Base-by-base conservation (phyloP, 192 early-diverging fungal genomes). In the Podila clonocystis region DNA sequence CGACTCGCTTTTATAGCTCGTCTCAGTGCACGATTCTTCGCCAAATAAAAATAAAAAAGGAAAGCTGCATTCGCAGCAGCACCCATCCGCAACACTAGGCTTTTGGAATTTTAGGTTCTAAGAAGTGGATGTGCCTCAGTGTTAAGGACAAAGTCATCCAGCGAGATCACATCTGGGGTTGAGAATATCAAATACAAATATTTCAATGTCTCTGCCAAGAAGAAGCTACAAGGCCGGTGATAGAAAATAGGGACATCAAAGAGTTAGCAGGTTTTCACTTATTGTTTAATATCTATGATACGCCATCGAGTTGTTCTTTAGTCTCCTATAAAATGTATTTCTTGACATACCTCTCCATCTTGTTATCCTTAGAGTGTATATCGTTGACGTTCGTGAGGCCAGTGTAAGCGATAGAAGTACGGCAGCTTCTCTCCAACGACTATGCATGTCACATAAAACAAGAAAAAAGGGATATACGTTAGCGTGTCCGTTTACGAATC, bases 201-300 rank as follows among this genome's bases (percentile, higher is more conserved):
- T 82, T 99, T 99, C 67, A 99, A 89, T 0, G 96, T 97, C 79
- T 99, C 97, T 2, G 96, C 96, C 67, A 97, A 78, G 75, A 98
- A 97, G 83, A 96, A 98, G 41, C 92, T 92, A 49, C 1, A 45
- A 22, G 58, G 15, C 6, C 1, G 20, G 24, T 60, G 34, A 68
- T 8, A 30, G 33, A 9, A 57, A 26, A 30, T 0, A 38, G 45
- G 31, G 9, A 8, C 31, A 26, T 15, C 29, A 41, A n/a, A 22
- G 4, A 22, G 3, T 24, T 22, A 20, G 22, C 12, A 63, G 20
- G 38, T 30, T 48, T 36, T 12, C 38, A 55, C 24, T 12, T 11
- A n/a, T 15, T 33, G 31, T 19, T 62, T 48, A 28, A 17, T 36
- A 9, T 34, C 31, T 36, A 9, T 34, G 13, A 36, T 36, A 22